phyloP scores from a whole-genome alignment of 495 filamentous ascomycete genomes.

The Lasiosphaeriaceae sp. region DNA sequence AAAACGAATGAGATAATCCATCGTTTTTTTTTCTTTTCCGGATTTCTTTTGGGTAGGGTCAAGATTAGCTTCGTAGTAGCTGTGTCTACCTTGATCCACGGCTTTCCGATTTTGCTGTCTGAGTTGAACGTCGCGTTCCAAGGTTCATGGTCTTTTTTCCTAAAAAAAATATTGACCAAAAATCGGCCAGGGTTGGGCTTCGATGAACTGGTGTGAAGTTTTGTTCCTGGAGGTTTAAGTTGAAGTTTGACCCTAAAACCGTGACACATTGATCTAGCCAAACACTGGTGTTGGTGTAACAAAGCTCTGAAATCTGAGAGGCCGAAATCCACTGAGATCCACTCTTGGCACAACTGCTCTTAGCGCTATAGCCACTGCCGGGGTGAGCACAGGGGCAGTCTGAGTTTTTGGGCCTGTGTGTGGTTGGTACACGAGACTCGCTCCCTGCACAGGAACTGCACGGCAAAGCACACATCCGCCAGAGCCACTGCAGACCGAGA shows the following conservation, averaged over 20 bases:
- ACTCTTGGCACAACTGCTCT: too few relatives aligned
- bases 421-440: too few relatives aligned
- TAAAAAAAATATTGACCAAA: neutral
- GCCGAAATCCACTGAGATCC: too few relatives aligned
- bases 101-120: neutral
- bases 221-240: neutral
- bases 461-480: too few relatives aligned
- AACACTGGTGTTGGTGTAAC: conserved; percentile 6
- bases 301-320: too few relatives aligned
- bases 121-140: neutral
- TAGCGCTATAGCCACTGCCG: too few relatives aligned
- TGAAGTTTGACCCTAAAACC: neutral
- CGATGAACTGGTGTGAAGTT: neutral
- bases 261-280: conserved; percentile 4
- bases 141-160: neutral
- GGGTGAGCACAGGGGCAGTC: too few relatives aligned
- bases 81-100: neutral
- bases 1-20: conserved; percentile 88
- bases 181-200: neutral
- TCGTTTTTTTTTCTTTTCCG: conserved; percentile 24
- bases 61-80: neutral
- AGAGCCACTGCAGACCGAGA: neutral
- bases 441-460: too few relatives aligned
- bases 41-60: conserved; percentile 18
- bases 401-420: too few relatives aligned